A percentile compares a stretch with the other conserved stretches of the same genome.
These are phyloP conservation scores for Dunaliella salina DNA, from an alignment of 163 green algal genomes.

Conservation along the genomic window DNA sequence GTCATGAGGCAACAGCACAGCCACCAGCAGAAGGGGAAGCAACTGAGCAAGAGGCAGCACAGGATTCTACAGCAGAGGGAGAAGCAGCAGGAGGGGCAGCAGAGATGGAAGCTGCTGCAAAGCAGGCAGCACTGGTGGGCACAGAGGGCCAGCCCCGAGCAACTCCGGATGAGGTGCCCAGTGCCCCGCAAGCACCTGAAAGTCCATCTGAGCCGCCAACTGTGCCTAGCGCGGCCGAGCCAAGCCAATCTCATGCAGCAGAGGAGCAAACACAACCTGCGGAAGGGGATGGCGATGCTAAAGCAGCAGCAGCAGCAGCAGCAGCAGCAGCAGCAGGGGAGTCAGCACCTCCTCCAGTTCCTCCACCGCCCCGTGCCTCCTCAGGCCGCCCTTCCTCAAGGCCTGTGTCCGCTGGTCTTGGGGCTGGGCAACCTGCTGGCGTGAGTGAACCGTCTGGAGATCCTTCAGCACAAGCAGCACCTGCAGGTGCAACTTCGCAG, in stretches of 20 bases:
- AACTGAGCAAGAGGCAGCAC: not conserved
- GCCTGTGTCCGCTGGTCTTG: not conserved
- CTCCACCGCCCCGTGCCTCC: not conserved
- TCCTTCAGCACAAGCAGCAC: not conserved
- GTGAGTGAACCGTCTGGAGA: too few relatives aligned
- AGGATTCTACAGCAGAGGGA: not conserved
- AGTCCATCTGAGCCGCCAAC: not conserved
- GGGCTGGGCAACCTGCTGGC: not conserved
- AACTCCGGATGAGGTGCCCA: not conserved
- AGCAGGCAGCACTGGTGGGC: not conserved
- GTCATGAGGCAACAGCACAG: not conserved
- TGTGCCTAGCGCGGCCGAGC: not conserved
- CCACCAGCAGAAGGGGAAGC: not conserved
- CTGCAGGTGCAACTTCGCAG: not conserved
- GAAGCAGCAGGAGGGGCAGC: not conserved
- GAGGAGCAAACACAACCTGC: not conserved
- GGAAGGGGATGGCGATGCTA: too few relatives aligned
- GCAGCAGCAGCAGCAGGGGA: constrained; percentile 1
- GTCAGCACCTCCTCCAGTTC: not conserved
- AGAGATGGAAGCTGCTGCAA: not conserved
- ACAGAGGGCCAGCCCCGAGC: not conserved
- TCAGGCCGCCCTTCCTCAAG: not conserved
- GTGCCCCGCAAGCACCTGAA: too few relatives aligned
- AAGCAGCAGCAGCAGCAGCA: constrained; percentile 10
- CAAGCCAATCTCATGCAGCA: not conserved